A percentile compares a stretch with the other conserved stretches of the same genome.
Evolutionary conservation across 352 stramenopile genomes (phyloP).

Genomic region (Phytophthora ohioensis): DNA sequence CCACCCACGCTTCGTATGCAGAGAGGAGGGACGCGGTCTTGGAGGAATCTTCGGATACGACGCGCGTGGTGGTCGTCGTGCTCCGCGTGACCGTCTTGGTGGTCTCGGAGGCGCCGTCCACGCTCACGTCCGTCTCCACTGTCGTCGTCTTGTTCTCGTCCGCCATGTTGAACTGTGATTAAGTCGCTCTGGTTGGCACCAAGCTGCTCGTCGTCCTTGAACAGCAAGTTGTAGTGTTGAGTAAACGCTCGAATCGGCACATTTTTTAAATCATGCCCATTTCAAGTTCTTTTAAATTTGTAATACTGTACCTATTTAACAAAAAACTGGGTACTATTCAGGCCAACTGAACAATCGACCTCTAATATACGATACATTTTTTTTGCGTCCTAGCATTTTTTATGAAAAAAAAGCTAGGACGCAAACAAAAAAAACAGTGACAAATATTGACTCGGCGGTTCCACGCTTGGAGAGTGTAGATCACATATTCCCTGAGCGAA

Average conservation of each 20-base stretch:
- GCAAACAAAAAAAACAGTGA: no score
- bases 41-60: not conserved
- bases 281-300: no score
- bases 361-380: not conserved
- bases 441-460: no score
- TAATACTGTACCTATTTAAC: no score
- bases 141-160: slow-evolving; percentile 29
- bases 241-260: slow-evolving; percentile 7
- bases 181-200: not conserved
- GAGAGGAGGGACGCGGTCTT: slow-evolving; percentile 41
- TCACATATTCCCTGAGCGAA: no score
- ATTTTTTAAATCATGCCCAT: no score
- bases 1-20: slow-evolving; percentile 77
- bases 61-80: slow-evolving; percentile 15
- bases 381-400: not conserved
- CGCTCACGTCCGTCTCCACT: slow-evolving; percentile 25
- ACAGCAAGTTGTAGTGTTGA: slow-evolving; percentile 16
- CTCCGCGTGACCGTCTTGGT: slow-evolving; percentile 12
- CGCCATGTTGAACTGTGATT: slow-evolving; percentile 22
- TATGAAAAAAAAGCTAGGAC: no score
- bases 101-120: slow-evolving; percentile 23
- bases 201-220: not conserved
- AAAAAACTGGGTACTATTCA: no score
- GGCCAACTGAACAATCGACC: not conserved
- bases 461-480: no score